Evolutionary conservation across 164 flowering plant species (phyloP), one percentile per base, ranked within the genome.

Genomic region (Saururus chinensis): DNA sequence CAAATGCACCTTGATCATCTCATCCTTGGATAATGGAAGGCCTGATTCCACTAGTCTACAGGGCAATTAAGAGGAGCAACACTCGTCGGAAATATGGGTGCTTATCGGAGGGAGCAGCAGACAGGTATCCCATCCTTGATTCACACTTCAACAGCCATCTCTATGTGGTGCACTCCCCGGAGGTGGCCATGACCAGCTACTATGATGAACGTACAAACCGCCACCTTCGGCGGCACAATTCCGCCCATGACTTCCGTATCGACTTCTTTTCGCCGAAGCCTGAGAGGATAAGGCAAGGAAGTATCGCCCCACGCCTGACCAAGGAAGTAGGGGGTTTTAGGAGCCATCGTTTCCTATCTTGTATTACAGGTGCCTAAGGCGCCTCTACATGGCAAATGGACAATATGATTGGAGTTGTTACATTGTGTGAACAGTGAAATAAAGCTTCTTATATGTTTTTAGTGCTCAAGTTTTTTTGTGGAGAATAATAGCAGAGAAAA

Each of bases 1-100:
- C 49, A 12, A 45, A 42, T 45, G 14, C 49, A 45, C 49, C 17
- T 17, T 30, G 37, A 30, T 30, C 37, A 30, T 30, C 37, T 30
- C 37, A 30, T 30, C 37, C 37, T 30, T 30, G 37, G 37, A 30
- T 45, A 45, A 60, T 66, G 69, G 69, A 66, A 59, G 69, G 64
- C 11, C 55, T 66, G 55, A 60, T 66, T 56, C 69, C 69, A 7
- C 41, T 66, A 42, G 42, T 66, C n/a, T 60, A 22, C 69, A 21
- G 53, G 45, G 64, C 59, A 35, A 55, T 60, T 58, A 66, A 60
- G 69, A 66, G 25, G 52, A 60, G 48, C 64, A 60, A 60, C 45
- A 56, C 63, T 21, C 60, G 45, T 11, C 55, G 64, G 59, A 60
- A 55, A 45, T 66, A 66, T 40, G 23, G 53, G n/a, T 60, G 60